These are phyloP conservation scores for Helminthosporium solani DNA, from an alignment of 2,329 filamentous ascomycete genomes.

Conservation along the genomic window DNA sequence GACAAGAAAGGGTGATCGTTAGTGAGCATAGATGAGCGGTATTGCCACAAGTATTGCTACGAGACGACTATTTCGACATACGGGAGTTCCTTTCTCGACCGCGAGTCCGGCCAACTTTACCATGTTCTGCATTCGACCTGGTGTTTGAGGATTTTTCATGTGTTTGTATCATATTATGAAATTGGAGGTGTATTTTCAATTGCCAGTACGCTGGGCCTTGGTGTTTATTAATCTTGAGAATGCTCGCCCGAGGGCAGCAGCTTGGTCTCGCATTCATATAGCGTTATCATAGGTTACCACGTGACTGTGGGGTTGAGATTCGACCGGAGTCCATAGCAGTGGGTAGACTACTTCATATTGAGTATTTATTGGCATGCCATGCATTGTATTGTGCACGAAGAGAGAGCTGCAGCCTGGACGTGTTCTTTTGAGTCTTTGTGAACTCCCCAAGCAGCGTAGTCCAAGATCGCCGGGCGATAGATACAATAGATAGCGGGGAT, in stretches of 20 bases:
- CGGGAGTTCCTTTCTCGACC: not conserved
- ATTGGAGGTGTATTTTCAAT: not conserved
- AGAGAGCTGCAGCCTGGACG: too few species aligned
- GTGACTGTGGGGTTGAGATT: too few species aligned
- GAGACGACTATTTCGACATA: constrained; percentile 7
- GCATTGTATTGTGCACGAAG: too few species aligned
- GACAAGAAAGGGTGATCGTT: constrained; percentile 16
- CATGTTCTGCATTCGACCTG: not conserved
- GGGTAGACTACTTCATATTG: too few species aligned
- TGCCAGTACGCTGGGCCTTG: not conserved
- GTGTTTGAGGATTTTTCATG: not conserved
- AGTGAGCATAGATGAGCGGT: constrained; percentile 7
- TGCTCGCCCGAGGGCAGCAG: not conserved
- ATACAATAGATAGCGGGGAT: too few species aligned
- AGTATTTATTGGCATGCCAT: too few species aligned
- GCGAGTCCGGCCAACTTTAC: not conserved
- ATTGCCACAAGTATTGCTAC: constrained; percentile 9
- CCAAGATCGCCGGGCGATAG: too few species aligned
- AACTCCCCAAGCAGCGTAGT: too few species aligned
- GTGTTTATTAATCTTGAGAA: not conserved
- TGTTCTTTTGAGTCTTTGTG: too few species aligned
- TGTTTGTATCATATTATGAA: not conserved
- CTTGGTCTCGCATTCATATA: too few species aligned
- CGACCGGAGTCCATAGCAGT: too few species aligned
- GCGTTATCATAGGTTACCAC: too few species aligned